Percentiles rank a stretch among this genome's conserved stretches.
phyloP scores from a whole-genome alignment of 495 filamentous ascomycete species.

The Xylaria nigripes region DNA sequence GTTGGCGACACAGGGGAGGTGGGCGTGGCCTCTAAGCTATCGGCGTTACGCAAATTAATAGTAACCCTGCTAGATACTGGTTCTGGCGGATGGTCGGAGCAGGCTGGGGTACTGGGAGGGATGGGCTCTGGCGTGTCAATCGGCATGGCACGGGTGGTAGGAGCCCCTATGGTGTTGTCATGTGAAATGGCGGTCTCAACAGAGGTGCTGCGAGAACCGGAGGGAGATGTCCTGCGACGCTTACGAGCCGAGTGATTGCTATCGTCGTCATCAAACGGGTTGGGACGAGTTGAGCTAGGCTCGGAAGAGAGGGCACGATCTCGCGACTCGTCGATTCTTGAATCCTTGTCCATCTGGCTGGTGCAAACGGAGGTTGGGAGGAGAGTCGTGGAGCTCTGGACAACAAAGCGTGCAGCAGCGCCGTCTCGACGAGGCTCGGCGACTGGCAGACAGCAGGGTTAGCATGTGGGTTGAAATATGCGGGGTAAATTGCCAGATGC shows the following conservation, averaged over 20 bases:
- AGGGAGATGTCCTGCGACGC: constrained; percentile 40
- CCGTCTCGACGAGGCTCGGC: constrained; percentile 31
- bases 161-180: constrained; percentile 16
- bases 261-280: constrained; percentile 47
- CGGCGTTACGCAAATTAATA: constrained; percentile 43
- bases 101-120: constrained; percentile 32
- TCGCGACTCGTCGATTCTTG: constrained; percentile 41
- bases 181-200: constrained; percentile 20
- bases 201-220: constrained; percentile 34
- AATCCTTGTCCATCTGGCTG: constrained; percentile 47
- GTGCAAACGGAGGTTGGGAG: constrained; percentile 11
- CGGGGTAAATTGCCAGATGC: constrained; percentile 18
- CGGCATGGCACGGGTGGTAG: constrained; percentile 26
- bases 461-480: constrained; percentile 30
- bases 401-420: constrained; percentile 27
- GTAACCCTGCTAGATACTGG: constrained; percentile 44
- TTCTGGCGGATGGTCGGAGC: constrained; percentile 25
- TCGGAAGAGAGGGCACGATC: constrained; percentile 52
- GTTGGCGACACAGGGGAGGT: constrained; percentile 42
- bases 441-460: constrained; percentile 27
- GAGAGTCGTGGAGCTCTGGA: constrained; percentile 25
- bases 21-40: constrained; percentile 31
- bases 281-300: constrained; percentile 49
- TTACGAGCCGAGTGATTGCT: constrained; percentile 38
- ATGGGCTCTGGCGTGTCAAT: constrained; percentile 31